Percentiles rank a stretch among this genome's conserved stretches.
These are phyloP conservation scores for Elsinoe arachidis DNA, from an alignment of 2,329 filamentous ascomycete genomes.

Conservation along the genomic window DNA sequence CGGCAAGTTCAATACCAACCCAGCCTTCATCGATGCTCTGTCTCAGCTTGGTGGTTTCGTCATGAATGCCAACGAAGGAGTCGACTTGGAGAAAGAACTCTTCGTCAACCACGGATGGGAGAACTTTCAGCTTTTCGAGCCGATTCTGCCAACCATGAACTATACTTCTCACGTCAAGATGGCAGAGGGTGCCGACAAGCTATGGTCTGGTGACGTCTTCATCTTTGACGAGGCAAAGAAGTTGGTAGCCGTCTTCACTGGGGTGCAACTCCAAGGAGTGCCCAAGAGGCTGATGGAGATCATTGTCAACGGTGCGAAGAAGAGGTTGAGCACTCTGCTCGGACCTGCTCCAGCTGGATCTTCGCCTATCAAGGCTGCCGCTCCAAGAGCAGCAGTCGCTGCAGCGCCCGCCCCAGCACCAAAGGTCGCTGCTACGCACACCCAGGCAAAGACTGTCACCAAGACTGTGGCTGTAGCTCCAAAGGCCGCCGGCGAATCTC, in stretches of 20 bases:
- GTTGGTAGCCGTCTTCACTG: slow-evolving; percentile 28
- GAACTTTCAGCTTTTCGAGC: slow-evolving; percentile 22
- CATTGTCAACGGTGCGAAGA: slow-evolving; percentile 18
- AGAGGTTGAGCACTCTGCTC: slow-evolving; percentile 4
- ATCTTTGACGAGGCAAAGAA: slow-evolving; percentile 24
- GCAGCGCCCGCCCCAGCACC: neutral
- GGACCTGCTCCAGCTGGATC: slow-evolving; percentile 1
- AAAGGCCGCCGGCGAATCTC: slow-evolving; percentile 23
- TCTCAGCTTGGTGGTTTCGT: slow-evolving; percentile 24
- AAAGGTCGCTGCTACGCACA: slow-evolving; percentile 11
- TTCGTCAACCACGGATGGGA: slow-evolving; percentile 30
- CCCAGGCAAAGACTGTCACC: slow-evolving; percentile 1
- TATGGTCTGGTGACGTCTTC: slow-evolving; percentile 30
- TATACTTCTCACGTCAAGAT: slow-evolving; percentile 26
- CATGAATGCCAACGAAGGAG: slow-evolving; percentile 18
- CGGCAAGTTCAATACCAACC: slow-evolving; percentile 17
- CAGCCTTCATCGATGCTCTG: slow-evolving; percentile 32
- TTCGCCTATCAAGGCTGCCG: slow-evolving; percentile 5
- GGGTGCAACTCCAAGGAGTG: slow-evolving; percentile 20
- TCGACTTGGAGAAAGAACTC: slow-evolving; percentile 25
- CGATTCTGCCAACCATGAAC: slow-evolving; percentile 20
- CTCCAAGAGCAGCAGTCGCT: neutral
- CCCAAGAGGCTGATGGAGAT: slow-evolving; percentile 19
- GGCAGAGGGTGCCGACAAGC: slow-evolving; percentile 24
- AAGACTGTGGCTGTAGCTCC: slow-evolving; percentile 17